Conservation (phyloP, 1,284 basidiomycete genomes). For the Ceratobasidium sp. region DNA sequence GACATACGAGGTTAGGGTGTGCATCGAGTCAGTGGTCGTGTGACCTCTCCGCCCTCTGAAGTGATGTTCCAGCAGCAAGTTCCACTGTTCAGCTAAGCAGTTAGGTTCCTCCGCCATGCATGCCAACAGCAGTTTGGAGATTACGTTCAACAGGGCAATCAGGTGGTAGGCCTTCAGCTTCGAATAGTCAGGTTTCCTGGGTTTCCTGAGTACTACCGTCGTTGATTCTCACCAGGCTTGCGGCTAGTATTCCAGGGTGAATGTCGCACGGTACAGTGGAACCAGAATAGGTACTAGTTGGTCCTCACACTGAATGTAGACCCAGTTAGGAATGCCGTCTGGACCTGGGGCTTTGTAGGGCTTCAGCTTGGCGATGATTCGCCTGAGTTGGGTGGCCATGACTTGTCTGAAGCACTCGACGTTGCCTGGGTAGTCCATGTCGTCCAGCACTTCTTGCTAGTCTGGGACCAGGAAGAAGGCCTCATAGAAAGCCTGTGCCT, state of each 20-base stretch:
- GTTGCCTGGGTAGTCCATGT: slow-evolving; percentile 2
- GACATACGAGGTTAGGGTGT: slow-evolving; percentile 21
- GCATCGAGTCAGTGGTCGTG: slow-evolving; percentile 39
- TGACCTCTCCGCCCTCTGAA: slow-evolving; percentile 33
- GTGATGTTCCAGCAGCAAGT: slow-evolving; percentile 30
- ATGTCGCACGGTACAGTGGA: slow-evolving; percentile 42
- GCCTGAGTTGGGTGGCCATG: slow-evolving; percentile 14
- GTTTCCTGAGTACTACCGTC: slow-evolving; percentile 41
- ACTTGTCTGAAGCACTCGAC: neutral
- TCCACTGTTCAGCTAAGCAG: slow-evolving; percentile 15
- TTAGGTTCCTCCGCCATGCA: slow-evolving; percentile 2
- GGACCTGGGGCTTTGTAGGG: slow-evolving; percentile 53
- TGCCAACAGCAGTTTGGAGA: slow-evolving; percentile 32
- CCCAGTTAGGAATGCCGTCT: slow-evolving; percentile 53
- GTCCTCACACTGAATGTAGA: slow-evolving; percentile 49
- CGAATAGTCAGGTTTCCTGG: slow-evolving; percentile 41
- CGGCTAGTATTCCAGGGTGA: slow-evolving; percentile 34
- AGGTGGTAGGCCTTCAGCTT: slow-evolving; percentile 42
- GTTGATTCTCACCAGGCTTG: slow-evolving; percentile 27
- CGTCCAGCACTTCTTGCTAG: neutral
- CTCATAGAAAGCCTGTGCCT: slow-evolving; percentile 20
- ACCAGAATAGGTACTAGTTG: slow-evolving; percentile 48
- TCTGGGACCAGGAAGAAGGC: slow-evolving; percentile 43
- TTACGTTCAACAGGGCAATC: slow-evolving; percentile 43
- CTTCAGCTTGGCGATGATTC: slow-evolving; percentile 25